Base-by-base conservation (phyloP, 2,329 filamentous ascomycete species). In the Fusarium sp. region DNA sequence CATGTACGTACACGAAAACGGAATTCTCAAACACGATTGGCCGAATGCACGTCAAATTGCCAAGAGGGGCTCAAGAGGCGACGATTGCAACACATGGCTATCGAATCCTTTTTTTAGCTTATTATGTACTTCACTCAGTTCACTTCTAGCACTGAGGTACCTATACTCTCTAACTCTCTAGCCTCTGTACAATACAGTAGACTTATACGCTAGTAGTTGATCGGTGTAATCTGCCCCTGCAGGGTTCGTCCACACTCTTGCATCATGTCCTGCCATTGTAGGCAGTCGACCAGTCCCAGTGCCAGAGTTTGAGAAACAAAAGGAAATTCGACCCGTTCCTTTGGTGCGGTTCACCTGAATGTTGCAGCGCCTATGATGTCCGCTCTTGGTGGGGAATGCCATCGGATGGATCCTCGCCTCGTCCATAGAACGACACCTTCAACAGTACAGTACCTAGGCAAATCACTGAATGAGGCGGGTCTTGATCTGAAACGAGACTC, bases 1-100 rank as follows among this genome's bases (percentile, higher is more conserved):
- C 28, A 8, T 10, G 13, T 23, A 33, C 6, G 23, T n/a, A 50
- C 12, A 36, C 46, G 16, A 16, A 37, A 50, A 50, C 16, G 31
- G 50, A 60, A 70, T 38, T 49, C 46, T 49, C 11, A 26, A 33
- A 36, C 13, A 20, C 33, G 30, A 62, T 62, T 62, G 57, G 59
- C 38, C 45, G 18, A 55, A 63, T 74, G 70, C 72, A 67, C 57
- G 64, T 72, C 72, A 74, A 72, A 74, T 73, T 74, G 57, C 52
- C 52, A 41, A 50, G 54, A 31, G 26, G 8, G 16, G 16, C 33
- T 23, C 34, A 58, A 65, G 30, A 61, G 68, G 50, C 50, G 31
- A 65, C 38, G 54, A 36, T 64, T 56, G 36, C 58, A 65, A 57
- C 63, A 67, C 38, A 63, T 63, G 49, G 40, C 51, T 60, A 55